Evolutionary conservation across 305 asterid genomes (phyloP), one percentile per base, ranked within the genome.

Genomic region (Nicotiana rustica): DNA sequence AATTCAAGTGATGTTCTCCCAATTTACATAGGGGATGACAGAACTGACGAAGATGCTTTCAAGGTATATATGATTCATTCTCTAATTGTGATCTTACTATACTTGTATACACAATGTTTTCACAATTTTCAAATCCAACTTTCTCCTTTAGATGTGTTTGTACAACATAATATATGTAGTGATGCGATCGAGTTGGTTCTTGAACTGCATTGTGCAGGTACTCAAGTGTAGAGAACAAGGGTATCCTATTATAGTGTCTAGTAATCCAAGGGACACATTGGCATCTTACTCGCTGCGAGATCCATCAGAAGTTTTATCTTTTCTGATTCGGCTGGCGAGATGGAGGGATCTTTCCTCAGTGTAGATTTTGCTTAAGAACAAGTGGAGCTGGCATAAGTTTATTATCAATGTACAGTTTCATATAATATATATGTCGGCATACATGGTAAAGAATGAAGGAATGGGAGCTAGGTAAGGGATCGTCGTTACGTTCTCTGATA

Each of bases 1-100:
- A 70, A 89, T 25, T 87, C 91, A 6, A 56, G 31, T 81, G 71
- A 84, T n/a, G 95, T 92, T 82, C 77, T 94, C 79, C 96, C 99
- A 0, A 56, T 95, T 47, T 95, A 92, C 62, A 86, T 95, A 0
- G 98, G 99, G 5, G 99, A 94, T 76, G 99, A 95, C 81, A 89
- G 81, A 79, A 92, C 97, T 10, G 99, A 94, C n/a, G 99, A 95
- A 87, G 99, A 95, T 78, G 99, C 97, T 5, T 95, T 95, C 73
- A 89, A 93, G 95, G 98, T 94, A 82, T 25, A 25, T 25, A 25
- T 25, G 25, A 25, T 25, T 25, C 25, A 25, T 25, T 25, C 25
- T 25, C 25, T 25, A 25, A 25, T 25, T 25, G 25, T 25, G 25
- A 25, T 25, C 25, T 25, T 25, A 25, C 25, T 25, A 25, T 25